Base-by-base conservation (phyloP, 805 yeast species). In the Metschnikowia bowlesiae region DNA sequence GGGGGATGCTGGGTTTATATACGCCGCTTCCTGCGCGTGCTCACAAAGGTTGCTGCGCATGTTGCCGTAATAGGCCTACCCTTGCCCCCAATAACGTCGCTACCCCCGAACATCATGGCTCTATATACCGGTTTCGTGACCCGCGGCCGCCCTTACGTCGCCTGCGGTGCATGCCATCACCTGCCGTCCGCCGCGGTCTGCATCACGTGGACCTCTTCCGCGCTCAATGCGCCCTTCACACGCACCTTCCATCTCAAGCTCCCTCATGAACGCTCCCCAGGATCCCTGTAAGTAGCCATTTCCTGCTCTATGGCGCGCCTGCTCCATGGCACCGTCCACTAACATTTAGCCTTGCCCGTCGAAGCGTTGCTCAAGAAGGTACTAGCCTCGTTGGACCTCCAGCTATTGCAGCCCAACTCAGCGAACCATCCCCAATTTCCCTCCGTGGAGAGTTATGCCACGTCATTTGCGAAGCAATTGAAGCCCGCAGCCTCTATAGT, bases 401-500 rank as follows among this genome's bases (percentile, higher is more conserved):
- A 64, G 55, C 69, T 66, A 53, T 62, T 58, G 46, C 43, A 62
- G 6, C 58, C 64, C 8, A 55, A 53, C 16, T 33, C 53, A 11
- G 14, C 51, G 2, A 14, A 39, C 22, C 55, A 50, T 39, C 58
- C 58, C 2, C 53, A 48, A 28, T 58, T 52, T 46, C 62, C 70
- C 30, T 69, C 62, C 43, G 69, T 72, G 7, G 77, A 73, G 52
- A 59, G 67, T 4, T 74, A 73, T 49, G 76, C 74, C 26, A 70
- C 70, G 11, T 77, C 70, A 57, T 71, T 70, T 57, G 78, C 78
- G 3, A 82, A 80, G 38, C 83, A 79, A 50, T 65, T 83, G 38
- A 76, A 79, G 52, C 70, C 72, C 1, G 66, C 73, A 29, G 71
- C 82, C 33, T 80, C 86, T 8, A 75, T 83, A 13, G 75, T 83